Conservation (phyloP, 306 rosid species). For the Rubus parviflorus region DNA sequence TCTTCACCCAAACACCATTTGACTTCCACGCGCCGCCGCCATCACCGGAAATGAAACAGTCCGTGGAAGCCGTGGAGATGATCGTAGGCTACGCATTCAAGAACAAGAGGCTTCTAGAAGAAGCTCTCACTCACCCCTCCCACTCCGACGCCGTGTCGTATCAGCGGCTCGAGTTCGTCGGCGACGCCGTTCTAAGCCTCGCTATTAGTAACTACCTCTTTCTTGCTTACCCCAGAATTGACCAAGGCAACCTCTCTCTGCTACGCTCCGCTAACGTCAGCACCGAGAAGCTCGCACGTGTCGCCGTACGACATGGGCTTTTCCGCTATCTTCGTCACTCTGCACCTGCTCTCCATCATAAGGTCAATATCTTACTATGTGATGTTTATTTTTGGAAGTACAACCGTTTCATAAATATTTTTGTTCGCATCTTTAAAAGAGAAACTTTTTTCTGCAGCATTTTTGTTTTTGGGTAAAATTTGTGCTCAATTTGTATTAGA, state of each 20-base stretch:
- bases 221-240: conserved; percentile 41
- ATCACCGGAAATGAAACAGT: conserved; percentile 23
- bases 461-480: background rate
- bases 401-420: background rate
- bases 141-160: conserved; percentile 31
- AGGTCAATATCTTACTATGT: conserved; percentile 17
- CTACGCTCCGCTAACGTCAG: conserved; percentile 70
- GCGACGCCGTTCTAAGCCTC: conserved; percentile 60
- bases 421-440: background rate
- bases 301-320: conserved; percentile 52
- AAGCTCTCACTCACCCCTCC: conserved; percentile 78
- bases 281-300: conserved; percentile 88
- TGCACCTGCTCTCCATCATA: conserved; percentile 29
- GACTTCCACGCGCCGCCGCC: background rate
- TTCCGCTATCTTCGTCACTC: conserved; percentile 44
- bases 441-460: too few relatives aligned
- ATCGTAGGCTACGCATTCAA: conserved; percentile 41
- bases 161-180: conserved; percentile 71
- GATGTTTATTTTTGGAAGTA: background rate
- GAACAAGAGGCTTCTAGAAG: conserved; percentile 55
- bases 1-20: background rate
- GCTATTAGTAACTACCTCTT: conserved; percentile 49
- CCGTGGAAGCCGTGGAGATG: conserved; percentile 33
- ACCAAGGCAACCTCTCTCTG: conserved; percentile 54
- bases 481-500: background rate